A percentile compares a stretch with the other conserved stretches of the same genome.
Evolutionary conservation across 495 filamentous ascomycete genomes (phyloP).

Genomic region (Hypomontagnella submonticulosa): DNA sequence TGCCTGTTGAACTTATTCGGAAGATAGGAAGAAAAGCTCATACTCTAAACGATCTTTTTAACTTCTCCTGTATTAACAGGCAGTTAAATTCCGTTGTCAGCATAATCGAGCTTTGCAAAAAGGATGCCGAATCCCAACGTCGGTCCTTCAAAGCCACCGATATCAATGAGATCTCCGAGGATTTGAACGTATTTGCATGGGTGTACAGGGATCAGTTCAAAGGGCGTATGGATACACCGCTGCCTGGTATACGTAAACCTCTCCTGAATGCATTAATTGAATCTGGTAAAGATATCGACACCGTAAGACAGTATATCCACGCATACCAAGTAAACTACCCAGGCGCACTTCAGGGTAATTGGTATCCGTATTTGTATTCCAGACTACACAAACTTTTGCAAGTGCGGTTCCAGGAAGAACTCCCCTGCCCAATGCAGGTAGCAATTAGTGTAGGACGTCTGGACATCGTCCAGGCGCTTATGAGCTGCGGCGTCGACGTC

Average conservation of each 20-base stretch:
- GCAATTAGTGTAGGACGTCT: slow-evolving; percentile 4
- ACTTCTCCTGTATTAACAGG: slow-evolving; percentile 8
- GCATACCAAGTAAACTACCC: too few species aligned
- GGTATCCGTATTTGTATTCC: too few species aligned
- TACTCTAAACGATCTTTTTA: neutral
- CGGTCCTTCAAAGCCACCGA: neutral
- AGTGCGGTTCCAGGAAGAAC: too few species aligned
- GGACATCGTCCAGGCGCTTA: slow-evolving; percentile 17
- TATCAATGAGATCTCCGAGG: too few species aligned
- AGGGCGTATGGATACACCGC: too few species aligned
- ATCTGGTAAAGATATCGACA: neutral
- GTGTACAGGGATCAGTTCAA: too few species aligned
- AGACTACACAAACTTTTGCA: too few species aligned
- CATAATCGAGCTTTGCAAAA: neutral
- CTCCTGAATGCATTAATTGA: slow-evolving; percentile 3
- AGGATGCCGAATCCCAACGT: slow-evolving; percentile 3
- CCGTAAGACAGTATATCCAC: neutral
- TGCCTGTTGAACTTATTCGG: slow-evolving; percentile 14
- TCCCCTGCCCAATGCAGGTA: slow-evolving; percentile 6
- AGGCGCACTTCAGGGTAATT: too few species aligned
- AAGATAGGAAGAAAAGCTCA: neutral
- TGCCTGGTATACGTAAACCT: neutral
- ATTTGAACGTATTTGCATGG: too few species aligned
- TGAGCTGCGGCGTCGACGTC: slow-evolving; percentile 2
- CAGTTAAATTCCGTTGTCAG: neutral